Evolutionary conservation across 257 asterid species (phyloP).

Genomic region (Capsicum rhomboideum): DNA sequence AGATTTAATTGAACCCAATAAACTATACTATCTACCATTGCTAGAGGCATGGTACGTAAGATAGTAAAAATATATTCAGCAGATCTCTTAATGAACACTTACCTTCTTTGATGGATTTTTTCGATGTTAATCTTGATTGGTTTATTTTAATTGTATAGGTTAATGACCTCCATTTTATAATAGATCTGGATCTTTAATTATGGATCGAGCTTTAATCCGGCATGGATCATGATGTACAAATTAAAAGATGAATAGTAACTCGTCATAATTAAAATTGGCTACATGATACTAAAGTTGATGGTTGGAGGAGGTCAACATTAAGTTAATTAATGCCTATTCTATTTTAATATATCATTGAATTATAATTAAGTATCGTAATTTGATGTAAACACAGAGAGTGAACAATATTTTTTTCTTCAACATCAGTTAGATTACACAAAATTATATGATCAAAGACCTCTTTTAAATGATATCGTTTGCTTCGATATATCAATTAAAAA

Average conservation of each 20-base stretch:
- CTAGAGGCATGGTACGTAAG: background rate
- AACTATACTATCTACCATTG: too few relatives aligned
- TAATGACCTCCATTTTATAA: background rate
- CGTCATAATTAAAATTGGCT: background rate
- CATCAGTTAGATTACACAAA: too few relatives aligned
- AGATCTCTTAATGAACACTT: too few relatives aligned
- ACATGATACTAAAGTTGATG: background rate
- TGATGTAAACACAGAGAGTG: too few relatives aligned
- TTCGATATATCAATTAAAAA: too few relatives aligned
- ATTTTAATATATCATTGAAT: background rate
- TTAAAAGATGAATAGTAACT: background rate
- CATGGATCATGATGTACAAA: background rate
- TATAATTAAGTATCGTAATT: background rate
- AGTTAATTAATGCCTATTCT: background rate
- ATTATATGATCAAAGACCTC: too few relatives aligned
- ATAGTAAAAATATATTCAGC: background rate
- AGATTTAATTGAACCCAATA: too few relatives aligned
- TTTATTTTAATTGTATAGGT: background rate
- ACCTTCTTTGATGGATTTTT: too few relatives aligned
- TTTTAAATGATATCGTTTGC: too few relatives aligned
- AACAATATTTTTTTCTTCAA: too few relatives aligned
- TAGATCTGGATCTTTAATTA: background rate
- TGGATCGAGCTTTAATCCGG: background rate
- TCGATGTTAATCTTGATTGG: too few relatives aligned
- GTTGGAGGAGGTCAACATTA: background rate